These are phyloP conservation scores for Ramichloridium luteum DNA, from an alignment of 2,329 filamentous ascomycete species.

Conservation along the genomic window DNA sequence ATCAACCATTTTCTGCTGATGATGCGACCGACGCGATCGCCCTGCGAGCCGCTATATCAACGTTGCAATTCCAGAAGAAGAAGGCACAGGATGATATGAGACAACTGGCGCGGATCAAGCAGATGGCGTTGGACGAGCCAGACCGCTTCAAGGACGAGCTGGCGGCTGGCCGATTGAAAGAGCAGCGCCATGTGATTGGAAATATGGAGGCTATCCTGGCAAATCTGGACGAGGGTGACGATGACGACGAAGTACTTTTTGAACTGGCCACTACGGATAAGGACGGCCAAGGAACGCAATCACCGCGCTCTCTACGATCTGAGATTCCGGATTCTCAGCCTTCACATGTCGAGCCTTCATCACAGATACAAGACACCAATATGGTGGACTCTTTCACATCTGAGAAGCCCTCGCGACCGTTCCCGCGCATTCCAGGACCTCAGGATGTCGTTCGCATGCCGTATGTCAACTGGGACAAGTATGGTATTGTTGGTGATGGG, in stretches of 20 bases:
- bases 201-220: constrained; percentile 27
- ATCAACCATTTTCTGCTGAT: constrained; percentile 35
- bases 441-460: constrained; percentile 79
- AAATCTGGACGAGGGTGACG: constrained; percentile 19
- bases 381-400: not conserved
- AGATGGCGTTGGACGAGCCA: constrained; percentile 58
- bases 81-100: constrained; percentile 66
- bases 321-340: constrained; percentile 17
- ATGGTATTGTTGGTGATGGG: constrained; percentile 74
- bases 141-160: constrained; percentile 60
- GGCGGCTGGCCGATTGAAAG: constrained; percentile 40
- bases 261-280: constrained; percentile 23
- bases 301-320: constrained; percentile 7
- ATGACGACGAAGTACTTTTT: constrained; percentile 15
- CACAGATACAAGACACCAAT: not conserved
- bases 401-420: constrained; percentile 25
- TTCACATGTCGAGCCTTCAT: not conserved
- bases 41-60: constrained; percentile 69
- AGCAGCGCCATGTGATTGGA: constrained; percentile 21
- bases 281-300: constrained; percentile 16
- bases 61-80: constrained; percentile 74
- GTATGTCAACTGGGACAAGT: constrained; percentile 88
- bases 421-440: constrained; percentile 57
- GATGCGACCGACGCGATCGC: constrained; percentile 79
- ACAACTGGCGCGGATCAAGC: constrained; percentile 55